Base-by-base conservation (phyloP, 352 stramenopile species). In the Plasmopara viticola region DNA sequence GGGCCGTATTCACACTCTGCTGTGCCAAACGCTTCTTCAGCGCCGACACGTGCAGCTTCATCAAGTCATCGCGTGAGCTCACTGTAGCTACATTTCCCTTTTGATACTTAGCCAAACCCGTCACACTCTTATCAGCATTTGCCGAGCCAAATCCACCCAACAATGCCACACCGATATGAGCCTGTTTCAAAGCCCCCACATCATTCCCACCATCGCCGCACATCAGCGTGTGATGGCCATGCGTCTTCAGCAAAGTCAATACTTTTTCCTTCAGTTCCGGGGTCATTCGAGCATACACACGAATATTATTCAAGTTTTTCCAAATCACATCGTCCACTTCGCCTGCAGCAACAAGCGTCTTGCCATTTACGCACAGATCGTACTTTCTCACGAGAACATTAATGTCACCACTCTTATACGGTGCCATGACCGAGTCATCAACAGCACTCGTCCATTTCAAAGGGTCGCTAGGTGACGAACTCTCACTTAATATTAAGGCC, bases 121-220 rank as follows among this genome's bases (percentile, higher is more conserved):
- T 94, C 37, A 94, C 79, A 51, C 68, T 87, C 67, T 94, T 95
- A 65, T 94, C 84, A 0, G 82, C 84, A 59, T 93, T 93, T 2
- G 83, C 83, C 14, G 81, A 90, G 34, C 83, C 83, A 43, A 94
- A 93, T 33, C 83, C 83, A 34, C 79, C 80, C 6, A 95, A 62
- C 25, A 95, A 40, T 12, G 83, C 83, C 8, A 95, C 83, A 48
- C 85, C 85, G 68, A 95, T 86, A 50, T 95, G 79, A 25, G 84
- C 84, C 58, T 97, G 90, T 66, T 97, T 98, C 30, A 98, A 66
- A 2, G 93, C 93, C 45, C 94, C 94, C 6, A 98, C 91, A 72
- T 99, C 97, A 64, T 99, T 99, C 12, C 89, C 97, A 49, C 97
- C 97, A 57, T 99, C 97, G 51, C 97, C 97, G 49, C 96, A 99